Percentiles rank a stretch among this genome's conserved stretches.
These are phyloP conservation scores for Candida incommunis DNA, from an alignment of 805 yeast species.

Conservation along the genomic window DNA sequence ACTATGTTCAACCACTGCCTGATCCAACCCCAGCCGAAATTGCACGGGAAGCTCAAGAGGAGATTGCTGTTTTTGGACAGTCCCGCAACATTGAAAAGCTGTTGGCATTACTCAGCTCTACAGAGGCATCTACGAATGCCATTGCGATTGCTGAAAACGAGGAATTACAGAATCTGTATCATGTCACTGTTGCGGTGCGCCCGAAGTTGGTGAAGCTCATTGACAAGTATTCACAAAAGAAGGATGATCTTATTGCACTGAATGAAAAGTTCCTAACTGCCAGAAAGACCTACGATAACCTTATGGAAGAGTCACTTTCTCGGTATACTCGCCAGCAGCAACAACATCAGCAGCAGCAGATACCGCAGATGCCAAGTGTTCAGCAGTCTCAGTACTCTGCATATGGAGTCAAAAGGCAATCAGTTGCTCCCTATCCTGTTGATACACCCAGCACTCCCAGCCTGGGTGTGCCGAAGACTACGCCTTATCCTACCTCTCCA, in stretches of 20 bases:
- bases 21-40: conserved; percentile 52
- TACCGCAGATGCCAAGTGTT: conserved; percentile 6
- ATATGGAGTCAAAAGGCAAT: too few species aligned
- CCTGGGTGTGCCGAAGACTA: background rate
- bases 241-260: conserved; percentile 62
- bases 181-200: conserved; percentile 56
- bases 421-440: background rate
- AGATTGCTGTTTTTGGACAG: conserved; percentile 38
- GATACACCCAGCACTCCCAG: background rate
- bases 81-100: conserved; percentile 55
- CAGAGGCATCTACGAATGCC: conserved; percentile 4
- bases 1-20: conserved; percentile 71
- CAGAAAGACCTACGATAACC: conserved; percentile 49
- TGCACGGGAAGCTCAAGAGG: conserved; percentile 33
- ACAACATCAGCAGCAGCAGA: conserved; percentile 6
- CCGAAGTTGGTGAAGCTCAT: conserved; percentile 61
- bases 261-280: conserved; percentile 61
- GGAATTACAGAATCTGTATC: conserved; percentile 61
- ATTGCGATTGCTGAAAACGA: conserved; percentile 35
- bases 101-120: conserved; percentile 32
- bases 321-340: conserved; percentile 8
- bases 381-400: too few species aligned
- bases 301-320: conserved; percentile 38
- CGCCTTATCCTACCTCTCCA: background rate
- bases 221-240: conserved; percentile 62